Evolutionary conservation across 139 green algal species (phyloP).

Genomic region (Parachlorella kessleri): DNA sequence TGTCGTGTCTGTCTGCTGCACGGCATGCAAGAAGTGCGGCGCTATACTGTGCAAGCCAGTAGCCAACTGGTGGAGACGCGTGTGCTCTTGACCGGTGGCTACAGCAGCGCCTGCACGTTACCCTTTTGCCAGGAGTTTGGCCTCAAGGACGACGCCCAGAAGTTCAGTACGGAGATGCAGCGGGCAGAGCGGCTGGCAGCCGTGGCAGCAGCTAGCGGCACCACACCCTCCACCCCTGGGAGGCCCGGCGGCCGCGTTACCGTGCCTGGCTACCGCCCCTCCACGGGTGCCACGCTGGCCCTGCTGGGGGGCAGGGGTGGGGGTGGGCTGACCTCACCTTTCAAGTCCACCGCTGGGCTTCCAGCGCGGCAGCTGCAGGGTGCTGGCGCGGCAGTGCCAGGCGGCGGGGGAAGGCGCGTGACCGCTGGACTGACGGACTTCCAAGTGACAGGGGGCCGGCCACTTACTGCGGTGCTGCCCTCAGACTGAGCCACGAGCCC

Average conservation of each 20-base stretch:
- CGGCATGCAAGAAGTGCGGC: no score
- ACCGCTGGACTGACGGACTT: no score
- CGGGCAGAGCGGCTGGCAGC: constrained; percentile 33
- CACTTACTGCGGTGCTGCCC: not conserved
- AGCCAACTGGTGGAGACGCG: no score
- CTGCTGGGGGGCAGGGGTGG: not conserved
- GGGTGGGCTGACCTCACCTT: not conserved
- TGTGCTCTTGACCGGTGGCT: no score
- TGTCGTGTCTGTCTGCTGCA: no score
- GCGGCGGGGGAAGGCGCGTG: not conserved
- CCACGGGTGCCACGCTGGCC: not conserved
- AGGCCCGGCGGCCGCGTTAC: not conserved
- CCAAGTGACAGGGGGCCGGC: not conserved
- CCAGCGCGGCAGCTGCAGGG: not conserved
- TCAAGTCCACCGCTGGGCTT: not conserved
- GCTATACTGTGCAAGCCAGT: no score
- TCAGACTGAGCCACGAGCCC: no score
- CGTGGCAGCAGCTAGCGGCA: not conserved
- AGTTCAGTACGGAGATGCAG: constrained; percentile 19
- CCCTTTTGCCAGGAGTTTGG: constrained; percentile 35
- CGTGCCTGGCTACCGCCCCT: not conserved
- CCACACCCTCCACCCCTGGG: not conserved
- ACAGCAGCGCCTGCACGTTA: no score
- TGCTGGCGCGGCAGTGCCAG: not conserved
- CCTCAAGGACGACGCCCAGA: constrained; percentile 24